phyloP scores from a whole-genome alignment of 2,329 filamentous ascomycete species.

The Aspergillus transmontanensis region DNA sequence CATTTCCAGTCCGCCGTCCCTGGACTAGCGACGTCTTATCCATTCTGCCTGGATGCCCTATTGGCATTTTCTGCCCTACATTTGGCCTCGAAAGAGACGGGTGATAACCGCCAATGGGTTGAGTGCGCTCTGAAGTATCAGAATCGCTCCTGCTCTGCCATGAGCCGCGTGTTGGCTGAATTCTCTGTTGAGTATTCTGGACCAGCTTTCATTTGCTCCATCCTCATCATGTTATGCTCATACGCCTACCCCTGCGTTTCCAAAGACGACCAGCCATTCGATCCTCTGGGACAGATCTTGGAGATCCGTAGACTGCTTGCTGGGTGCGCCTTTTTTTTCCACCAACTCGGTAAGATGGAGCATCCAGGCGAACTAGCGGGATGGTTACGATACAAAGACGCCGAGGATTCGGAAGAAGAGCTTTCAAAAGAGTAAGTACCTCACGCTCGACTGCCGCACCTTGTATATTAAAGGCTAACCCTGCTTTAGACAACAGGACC shows the following conservation, averaged over 20 bases:
- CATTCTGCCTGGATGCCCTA: slow-evolving; percentile 48
- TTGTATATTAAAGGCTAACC: background rate
- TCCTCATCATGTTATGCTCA: slow-evolving; percentile 43
- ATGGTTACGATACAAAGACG: slow-evolving; percentile 27
- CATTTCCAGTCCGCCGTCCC: slow-evolving; percentile 39
- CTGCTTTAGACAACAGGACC: slow-evolving; percentile 9
- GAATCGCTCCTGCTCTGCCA: slow-evolving; percentile 36
- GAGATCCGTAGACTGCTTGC: slow-evolving; percentile 33
- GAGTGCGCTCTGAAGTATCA: slow-evolving; percentile 41
- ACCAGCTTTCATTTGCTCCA: slow-evolving; percentile 44
- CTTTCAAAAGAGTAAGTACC: slow-evolving; percentile 10
- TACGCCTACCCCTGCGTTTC: slow-evolving; percentile 34
- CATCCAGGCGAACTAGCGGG: slow-evolving; percentile 26
- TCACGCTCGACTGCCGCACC: background rate
- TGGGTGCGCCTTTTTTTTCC: slow-evolving; percentile 34
- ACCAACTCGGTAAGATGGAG: slow-evolving; percentile 25
- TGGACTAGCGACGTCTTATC: slow-evolving; percentile 43
- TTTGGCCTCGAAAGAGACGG: slow-evolving; percentile 40
- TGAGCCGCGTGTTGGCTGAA: slow-evolving; percentile 36
- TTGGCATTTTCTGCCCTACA: slow-evolving; percentile 50
- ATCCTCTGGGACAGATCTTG: slow-evolving; percentile 30
- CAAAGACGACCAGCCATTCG: slow-evolving; percentile 23
- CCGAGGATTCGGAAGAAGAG: slow-evolving; percentile 12
- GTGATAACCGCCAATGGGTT: slow-evolving; percentile 35
- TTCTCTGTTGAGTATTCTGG: slow-evolving; percentile 46